Conservation (phyloP, 2,329 filamentous ascomycete genomes). For the Fusarium sp. region DNA sequence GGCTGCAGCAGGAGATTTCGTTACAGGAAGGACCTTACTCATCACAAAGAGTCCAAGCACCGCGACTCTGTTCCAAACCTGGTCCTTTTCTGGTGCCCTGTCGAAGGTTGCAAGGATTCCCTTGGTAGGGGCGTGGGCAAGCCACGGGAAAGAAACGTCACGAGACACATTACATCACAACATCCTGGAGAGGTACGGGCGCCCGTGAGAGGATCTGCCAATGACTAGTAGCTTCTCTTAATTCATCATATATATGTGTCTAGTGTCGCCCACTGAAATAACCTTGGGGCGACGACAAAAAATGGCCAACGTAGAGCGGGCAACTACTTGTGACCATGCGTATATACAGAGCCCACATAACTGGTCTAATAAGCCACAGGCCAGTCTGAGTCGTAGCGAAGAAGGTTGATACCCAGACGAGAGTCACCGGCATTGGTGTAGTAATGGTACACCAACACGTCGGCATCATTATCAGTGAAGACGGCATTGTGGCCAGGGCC, state of each 20-base stretch:
- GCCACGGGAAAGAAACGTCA: background rate
- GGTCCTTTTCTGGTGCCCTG: background rate
- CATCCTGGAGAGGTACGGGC: background rate
- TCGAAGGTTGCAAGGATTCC: background rate
- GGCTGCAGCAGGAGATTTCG: background rate
- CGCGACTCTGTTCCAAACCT: background rate
- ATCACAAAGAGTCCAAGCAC: constrained; percentile 1
- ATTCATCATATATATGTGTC: background rate
- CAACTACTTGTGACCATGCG: background rate
- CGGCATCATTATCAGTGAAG: constrained; percentile 46
- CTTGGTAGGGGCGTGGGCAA: background rate
- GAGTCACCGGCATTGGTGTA: constrained; percentile 41
- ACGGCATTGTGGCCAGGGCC: constrained; percentile 48
- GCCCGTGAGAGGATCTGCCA: background rate
- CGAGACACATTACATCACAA: background rate
- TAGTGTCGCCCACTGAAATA: background rate
- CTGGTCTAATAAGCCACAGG: constrained; percentile 44
- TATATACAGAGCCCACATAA: background rate
- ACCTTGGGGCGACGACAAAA: background rate
- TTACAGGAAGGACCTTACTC: background rate
- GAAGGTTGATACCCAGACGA: constrained; percentile 47
- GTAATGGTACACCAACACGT: constrained; percentile 49
- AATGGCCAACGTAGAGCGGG: background rate
- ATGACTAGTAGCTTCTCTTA: background rate
- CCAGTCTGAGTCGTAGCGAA: constrained; percentile 46